Conservation (phyloP, 176 grass and related monocot species). For the Leersia perrieri region DNA sequence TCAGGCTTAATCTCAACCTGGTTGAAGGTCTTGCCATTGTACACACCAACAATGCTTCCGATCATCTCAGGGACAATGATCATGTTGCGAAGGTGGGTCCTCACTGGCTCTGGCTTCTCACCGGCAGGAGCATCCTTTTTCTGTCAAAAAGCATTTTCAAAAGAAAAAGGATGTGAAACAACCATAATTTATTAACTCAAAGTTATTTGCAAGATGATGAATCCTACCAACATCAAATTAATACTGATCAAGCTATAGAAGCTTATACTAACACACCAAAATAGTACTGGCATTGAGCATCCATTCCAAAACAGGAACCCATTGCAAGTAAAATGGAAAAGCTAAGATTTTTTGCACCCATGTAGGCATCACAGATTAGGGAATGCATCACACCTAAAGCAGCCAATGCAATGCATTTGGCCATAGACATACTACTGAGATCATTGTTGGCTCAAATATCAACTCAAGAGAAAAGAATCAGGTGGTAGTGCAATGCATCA, state of each 20-base stretch:
- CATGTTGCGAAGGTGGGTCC: slow-evolving; percentile 61
- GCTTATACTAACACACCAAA: not conserved
- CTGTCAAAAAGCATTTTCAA: slow-evolving; percentile 5
- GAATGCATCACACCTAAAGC: not conserved
- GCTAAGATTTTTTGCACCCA: not conserved
- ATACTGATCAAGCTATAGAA: not conserved
- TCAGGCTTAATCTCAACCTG: slow-evolving; percentile 68
- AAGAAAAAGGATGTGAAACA: not conserved
- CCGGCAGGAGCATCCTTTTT: slow-evolving; percentile 58
- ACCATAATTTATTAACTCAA: not conserved
- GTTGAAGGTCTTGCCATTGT: slow-evolving; percentile 62
- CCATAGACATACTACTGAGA: not conserved
- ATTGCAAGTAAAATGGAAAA: not conserved
- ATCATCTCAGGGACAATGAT: slow-evolving; percentile 72
- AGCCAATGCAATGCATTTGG: not conserved
- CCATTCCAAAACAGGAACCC: not conserved
- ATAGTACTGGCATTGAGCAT: not conserved
- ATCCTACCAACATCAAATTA: not conserved
- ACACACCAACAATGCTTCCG: slow-evolving; percentile 48
- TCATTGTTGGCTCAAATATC: not conserved
- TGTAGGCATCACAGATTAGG: not conserved
- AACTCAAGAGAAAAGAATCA: too few relatives aligned
- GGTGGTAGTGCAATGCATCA: too few relatives aligned
- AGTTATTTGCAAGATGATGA: not conserved
- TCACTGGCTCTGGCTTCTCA: slow-evolving; percentile 63